Percentiles rank a stretch among this genome's conserved stretches.
These are phyloP conservation scores for Dissophora globulifera DNA, from an alignment of 192 early-diverging fungal genomes.

Conservation along the genomic window DNA sequence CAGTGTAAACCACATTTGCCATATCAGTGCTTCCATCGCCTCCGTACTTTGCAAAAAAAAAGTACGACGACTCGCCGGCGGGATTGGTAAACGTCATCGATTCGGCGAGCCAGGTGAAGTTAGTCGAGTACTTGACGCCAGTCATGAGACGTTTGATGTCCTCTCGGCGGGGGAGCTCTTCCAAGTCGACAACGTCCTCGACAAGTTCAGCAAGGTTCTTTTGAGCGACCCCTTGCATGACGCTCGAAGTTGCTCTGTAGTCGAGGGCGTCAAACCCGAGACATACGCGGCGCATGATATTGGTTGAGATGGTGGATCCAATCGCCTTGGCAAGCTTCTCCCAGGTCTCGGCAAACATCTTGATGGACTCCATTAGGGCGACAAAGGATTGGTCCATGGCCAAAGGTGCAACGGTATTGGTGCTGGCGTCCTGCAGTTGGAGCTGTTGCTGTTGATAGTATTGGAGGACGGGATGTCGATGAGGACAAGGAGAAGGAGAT, in stretches of 20 bases:
- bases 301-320: not conserved
- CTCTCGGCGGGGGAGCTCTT: not conserved
- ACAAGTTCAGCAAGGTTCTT: constrained; percentile 3
- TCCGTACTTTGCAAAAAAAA: constrained; percentile 14
- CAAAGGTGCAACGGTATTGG: not conserved
- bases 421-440: not conserved
- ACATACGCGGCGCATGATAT: constrained; percentile 10
- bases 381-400: constrained; percentile 4
- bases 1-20: constrained; percentile 1
- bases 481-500: too few species aligned
- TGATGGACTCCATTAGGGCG: constrained; percentile 7
- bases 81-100: constrained; percentile 6
- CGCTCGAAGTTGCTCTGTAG: not conserved
- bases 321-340: constrained; percentile 7
- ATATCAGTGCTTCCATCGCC: not conserved
- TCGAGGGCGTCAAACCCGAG: constrained; percentile 17
- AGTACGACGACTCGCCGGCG: not conserved
- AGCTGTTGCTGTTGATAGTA: not conserved
- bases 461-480: too few species aligned
- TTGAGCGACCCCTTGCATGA: constrained; percentile 1
- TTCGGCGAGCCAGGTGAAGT: constrained; percentile 24
- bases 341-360: constrained; percentile 17
- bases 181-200: constrained; percentile 6
- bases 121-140: constrained; percentile 20
- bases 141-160: constrained; percentile 12